Evolutionary conservation across 108 stramenopile genomes (phyloP), one percentile per base, ranked within the genome.

Genomic region (Schizochytrium sp.): DNA sequence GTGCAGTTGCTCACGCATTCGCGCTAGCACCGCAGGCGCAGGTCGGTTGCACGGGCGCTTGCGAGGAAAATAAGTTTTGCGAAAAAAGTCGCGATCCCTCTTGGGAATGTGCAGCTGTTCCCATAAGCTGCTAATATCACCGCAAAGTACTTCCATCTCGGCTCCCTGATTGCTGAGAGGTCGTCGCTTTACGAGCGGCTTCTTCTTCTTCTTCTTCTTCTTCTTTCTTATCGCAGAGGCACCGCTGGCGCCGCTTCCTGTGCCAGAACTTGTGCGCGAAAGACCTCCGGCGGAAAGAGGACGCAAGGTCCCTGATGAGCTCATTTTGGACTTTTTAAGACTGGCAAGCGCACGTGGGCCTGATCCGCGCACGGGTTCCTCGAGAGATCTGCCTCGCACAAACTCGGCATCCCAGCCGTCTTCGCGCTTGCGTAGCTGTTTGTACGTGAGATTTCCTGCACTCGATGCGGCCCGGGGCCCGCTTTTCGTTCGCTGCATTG

Each of bases 41-140:
- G 95, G 94, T 0, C 94, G 96, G 58, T 91, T 95, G 5, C 69
- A 89, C 12, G 88, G 90, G n/a, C 90, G 92, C 47, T 95, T 96
- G 90, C 87, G 87, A 12, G 87, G 57, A 23, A 58, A 58, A 48
- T 72, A 45, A 34, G 43, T 59, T 16, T 58, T 43, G 44, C 87
- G 28, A 23, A 83, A 83, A 53, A 83, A 83, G 10, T 47, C 51
- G 48, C 76, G 45, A 53, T 83, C 76, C 25, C 76, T 12, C 4
- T 83, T 47, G 19, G 76, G 76, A 53, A 83, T 53, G 51, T 83
- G 76, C 51, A 83, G 48, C 51, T 83, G 48, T 3, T 83, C 76
- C 76, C 76, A 83, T 16, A 83, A 34, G 12, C 23, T 83, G n/a
- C 25, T 83, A 25, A 83, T 53, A 21, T 83, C 48, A 4, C 28